Evolutionary conservation across 805 yeast genomes (phyloP), one percentile per base, ranked within the genome.

Genomic region (Candida parachauliodes): DNA sequence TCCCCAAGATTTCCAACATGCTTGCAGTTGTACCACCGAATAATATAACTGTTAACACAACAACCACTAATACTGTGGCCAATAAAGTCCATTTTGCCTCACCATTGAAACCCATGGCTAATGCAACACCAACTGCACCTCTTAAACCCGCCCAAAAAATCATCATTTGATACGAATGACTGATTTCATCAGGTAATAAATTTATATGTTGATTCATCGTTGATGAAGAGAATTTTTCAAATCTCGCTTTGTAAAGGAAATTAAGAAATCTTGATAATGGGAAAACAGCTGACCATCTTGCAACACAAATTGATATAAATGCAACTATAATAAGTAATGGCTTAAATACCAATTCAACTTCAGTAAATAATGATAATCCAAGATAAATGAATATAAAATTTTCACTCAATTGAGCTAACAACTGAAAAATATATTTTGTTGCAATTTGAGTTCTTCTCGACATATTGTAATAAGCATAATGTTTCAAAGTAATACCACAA

Each of bases 11-110:
- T 57, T 93, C 99, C 42, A 93, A 74, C 99, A 93, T 93, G 31
- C 95, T 86, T 1, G 98, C 97, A 0, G 98, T 93, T 1, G 98
- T 93, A 26, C 99, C 98, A 42, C 99, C 99, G 59, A 93, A 93
- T 20, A 93, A 74, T 39, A 93, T 89, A 20, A 93, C 98, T 0
- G 99, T 93, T 32, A 93, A 68, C 21, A 93, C 98, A 8, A 93
- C 99, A 17, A 91, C 98, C 10, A 94, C 98, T 29, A 94, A 67
- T 1, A 94, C 96, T 0, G 98, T 94, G 2, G 98, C 99, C 37
- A 91, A 65, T 37, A 93, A 67, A 0, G 96, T 81, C 55, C 82
- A 81, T 46, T 89, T 91, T 39, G 86, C 81, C 54, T 91, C 96
- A 43, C 98, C 98, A 62, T 87, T 95, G 28, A 93, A 68, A 10